phyloP scores from a whole-genome alignment of 495 filamentous ascomycete species.

The Physcia stellaris region DNA sequence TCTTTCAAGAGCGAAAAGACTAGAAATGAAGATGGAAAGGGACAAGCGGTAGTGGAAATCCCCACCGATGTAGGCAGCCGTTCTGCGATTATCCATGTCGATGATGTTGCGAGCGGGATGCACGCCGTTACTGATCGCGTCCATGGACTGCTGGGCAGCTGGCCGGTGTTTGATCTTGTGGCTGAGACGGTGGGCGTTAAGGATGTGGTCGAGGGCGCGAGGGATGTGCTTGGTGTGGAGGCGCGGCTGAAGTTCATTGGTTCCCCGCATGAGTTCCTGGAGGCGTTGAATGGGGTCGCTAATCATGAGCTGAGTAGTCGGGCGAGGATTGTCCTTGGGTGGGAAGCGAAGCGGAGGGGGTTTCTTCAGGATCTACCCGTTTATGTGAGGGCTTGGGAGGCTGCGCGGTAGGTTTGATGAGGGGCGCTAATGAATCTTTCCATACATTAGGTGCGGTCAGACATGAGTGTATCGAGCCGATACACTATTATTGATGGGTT shows the following conservation, averaged over 20 bases:
- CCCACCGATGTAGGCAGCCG: neutral
- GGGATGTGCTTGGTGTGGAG: conserved; percentile 15
- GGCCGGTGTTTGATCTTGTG: conserved; percentile 31
- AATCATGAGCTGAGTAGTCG: conserved; percentile 16
- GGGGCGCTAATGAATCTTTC: no score
- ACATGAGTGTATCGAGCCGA: no score
- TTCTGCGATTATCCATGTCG: conserved; percentile 13
- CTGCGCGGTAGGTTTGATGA: no score
- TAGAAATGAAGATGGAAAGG: neutral
- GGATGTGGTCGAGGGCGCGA: conserved; percentile 14
- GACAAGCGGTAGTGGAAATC: no score
- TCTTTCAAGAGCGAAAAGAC: neutral
- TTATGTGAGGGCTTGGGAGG: neutral
- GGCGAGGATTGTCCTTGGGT: conserved; percentile 25
- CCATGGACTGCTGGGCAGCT: conserved; percentile 17
- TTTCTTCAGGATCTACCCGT: neutral
- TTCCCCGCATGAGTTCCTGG: conserved; percentile 9
- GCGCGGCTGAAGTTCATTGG: conserved; percentile 15
- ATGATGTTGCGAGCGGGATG: conserved; percentile 25
- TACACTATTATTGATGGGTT: no score
- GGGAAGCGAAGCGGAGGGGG: conserved; percentile 18
- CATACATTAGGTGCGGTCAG: no score
- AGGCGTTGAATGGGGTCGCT: conserved; percentile 19
- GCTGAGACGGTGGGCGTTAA: conserved; percentile 20
- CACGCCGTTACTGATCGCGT: conserved; percentile 25